These are phyloP conservation scores for Tarenaya hassleriana DNA, from an alignment of 345 rosid genomes.

Conservation along the genomic window DNA sequence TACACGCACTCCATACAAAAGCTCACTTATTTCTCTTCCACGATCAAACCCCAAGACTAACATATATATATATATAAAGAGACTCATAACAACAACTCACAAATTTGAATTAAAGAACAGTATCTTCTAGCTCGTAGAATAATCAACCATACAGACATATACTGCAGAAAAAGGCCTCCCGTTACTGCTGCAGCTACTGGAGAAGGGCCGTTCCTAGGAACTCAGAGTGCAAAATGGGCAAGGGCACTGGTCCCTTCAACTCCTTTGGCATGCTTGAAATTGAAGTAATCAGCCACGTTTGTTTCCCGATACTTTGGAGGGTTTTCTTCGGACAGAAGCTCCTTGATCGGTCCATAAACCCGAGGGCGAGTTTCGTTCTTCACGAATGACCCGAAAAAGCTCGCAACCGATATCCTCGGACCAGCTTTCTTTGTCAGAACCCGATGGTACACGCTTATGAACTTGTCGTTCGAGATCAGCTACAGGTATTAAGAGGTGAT, in stretches of 20 bases:
- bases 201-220: too few species aligned
- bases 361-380: neutral
- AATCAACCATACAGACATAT: too few species aligned
- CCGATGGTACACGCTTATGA: constrained; percentile 32
- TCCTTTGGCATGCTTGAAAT: constrained; percentile 24
- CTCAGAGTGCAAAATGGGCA: neutral
- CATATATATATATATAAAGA: too few species aligned
- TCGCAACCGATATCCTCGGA: constrained; percentile 36
- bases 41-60: too few species aligned
- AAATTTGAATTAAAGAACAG: too few species aligned
- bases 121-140: too few species aligned
- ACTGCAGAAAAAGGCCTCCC: too few species aligned
- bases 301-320: constrained; percentile 30
- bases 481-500: constrained; percentile 7
- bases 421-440: constrained; percentile 28
- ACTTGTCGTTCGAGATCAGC: constrained; percentile 39
- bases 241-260: constrained; percentile 25
- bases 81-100: too few species aligned
- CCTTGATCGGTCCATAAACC: constrained; percentile 39
- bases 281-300: constrained; percentile 24
- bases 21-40: too few species aligned
- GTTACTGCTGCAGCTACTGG: too few species aligned
- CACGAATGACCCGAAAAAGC: constrained; percentile 26
- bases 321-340: constrained; percentile 34
- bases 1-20: too few species aligned